phyloP scores from a whole-genome alignment of 768 basidiomycete genomes.

The Tephrocybe sp. region DNA sequence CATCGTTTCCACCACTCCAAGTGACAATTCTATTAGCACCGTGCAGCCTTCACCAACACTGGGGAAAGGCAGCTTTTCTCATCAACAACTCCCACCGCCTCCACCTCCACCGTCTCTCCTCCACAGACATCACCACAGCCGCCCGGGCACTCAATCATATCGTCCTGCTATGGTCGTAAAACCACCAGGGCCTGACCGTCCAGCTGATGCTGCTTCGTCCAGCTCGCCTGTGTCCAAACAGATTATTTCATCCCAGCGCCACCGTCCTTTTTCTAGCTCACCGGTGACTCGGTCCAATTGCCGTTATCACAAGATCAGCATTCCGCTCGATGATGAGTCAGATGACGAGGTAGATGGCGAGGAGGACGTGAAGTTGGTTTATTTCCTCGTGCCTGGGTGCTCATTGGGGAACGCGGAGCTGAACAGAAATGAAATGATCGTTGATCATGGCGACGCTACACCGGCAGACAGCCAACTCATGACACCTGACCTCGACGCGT shows the following conservation, averaged over 20 bases:
- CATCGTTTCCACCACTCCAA: conserved; percentile 38
- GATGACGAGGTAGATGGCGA: conserved; percentile 24
- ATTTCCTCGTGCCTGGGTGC: conserved; percentile 70
- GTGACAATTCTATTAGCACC: conserved; percentile 23
- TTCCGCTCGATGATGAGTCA: conserved; percentile 37
- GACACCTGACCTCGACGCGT: conserved; percentile 46
- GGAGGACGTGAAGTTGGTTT: conserved; percentile 52
- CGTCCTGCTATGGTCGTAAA: conserved; percentile 22
- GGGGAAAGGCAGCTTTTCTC: conserved; percentile 22
- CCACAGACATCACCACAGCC: conserved; percentile 36
- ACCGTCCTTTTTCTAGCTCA: conserved; percentile 32
- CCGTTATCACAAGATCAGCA: conserved; percentile 66
- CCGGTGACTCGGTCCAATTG: conserved; percentile 71
- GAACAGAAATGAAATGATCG: conserved; percentile 60
- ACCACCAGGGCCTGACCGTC: conserved; percentile 7
- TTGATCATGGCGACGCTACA: conserved; percentile 59
- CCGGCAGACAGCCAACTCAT: conserved; percentile 47
- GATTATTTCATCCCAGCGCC: conserved; percentile 15
- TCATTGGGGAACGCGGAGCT: conserved; percentile 56
- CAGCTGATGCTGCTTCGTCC: conserved; percentile 13
- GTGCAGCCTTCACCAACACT: conserved; percentile 31
- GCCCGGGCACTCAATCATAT: conserved; percentile 23
- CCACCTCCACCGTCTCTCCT: conserved; percentile 21
- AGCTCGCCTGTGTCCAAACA: conserved; percentile 19
- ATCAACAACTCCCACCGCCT: conserved; percentile 16